These are phyloP conservation scores for Gloeopeniophorella convolvens DNA, from an alignment of 768 basidiomycete genomes.

Conservation along the genomic window DNA sequence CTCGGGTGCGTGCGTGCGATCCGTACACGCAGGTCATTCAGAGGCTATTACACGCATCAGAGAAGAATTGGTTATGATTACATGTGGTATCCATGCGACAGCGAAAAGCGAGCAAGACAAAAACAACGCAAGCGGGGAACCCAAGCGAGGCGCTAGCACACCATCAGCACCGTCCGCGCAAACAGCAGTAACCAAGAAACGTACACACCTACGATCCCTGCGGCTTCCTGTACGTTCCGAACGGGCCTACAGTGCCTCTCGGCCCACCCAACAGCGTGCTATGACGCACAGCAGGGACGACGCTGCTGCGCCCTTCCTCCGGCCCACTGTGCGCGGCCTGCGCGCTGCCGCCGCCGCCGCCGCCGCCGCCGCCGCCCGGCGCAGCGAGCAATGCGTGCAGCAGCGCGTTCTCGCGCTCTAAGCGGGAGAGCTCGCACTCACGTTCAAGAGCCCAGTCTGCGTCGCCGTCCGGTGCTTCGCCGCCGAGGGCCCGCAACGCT, in stretches of 20 bases:
- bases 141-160: too few species aligned
- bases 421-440: slow-evolving; percentile 81
- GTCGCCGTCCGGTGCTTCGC: slow-evolving; percentile 41
- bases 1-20: too few species aligned
- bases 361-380: slow-evolving; percentile 28
- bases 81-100: too few species aligned
- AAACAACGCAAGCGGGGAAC: too few species aligned
- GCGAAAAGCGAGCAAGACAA: too few species aligned
- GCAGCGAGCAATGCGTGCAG: slow-evolving; percentile 66
- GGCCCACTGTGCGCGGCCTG: slow-evolving; percentile 1
- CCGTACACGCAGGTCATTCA: too few species aligned
- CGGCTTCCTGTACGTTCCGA: slow-evolving; percentile 20
- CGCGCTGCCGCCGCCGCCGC: slow-evolving; percentile 3
- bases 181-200: too few species aligned
- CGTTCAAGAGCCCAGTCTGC: slow-evolving; percentile 82
- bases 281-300: slow-evolving; percentile 11
- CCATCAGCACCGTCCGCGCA: too few species aligned
- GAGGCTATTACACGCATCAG: too few species aligned
- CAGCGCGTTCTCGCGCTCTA: slow-evolving; percentile 84
- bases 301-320: slow-evolving; percentile 20
- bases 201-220: slow-evolving; percentile 1
- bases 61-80: too few species aligned
- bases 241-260: slow-evolving; percentile 21
- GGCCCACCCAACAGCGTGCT: slow-evolving; percentile 17
- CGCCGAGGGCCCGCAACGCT: slow-evolving; percentile 60